Conservation (phyloP, 371 early-diverging fungal species). For the Rhizopus stolonifer region DNA sequence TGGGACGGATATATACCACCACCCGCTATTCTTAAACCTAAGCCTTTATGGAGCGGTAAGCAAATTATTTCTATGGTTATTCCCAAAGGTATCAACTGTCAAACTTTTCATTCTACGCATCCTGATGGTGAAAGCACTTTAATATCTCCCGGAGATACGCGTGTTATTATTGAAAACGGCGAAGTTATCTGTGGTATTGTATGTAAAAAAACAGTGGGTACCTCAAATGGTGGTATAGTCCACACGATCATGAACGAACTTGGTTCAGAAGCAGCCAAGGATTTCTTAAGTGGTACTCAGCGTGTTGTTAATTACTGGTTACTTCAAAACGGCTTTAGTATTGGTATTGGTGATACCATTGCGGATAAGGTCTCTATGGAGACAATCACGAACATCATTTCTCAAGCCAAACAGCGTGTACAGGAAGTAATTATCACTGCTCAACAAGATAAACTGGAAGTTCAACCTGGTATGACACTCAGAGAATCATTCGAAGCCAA, state of each 20-base stretch:
- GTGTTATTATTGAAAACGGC: constrained; percentile 95
- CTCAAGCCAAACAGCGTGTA: constrained; percentile 85
- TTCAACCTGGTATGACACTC: constrained; percentile 97
- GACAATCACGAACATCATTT: constrained; percentile 83
- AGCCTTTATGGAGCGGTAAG: constrained; percentile 98
- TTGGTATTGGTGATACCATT: constrained; percentile 99
- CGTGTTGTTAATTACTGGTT: constrained; percentile 97
- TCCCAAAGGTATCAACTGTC: constrained; percentile 89
- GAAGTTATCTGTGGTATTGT: constrained; percentile 94
- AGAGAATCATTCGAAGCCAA: constrained; percentile 95
- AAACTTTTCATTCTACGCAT: constrained; percentile 77
- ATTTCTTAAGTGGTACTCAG: constrained; percentile 96
- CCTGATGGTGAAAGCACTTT: constrained; percentile 79
- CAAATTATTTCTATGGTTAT: constrained; percentile 95
- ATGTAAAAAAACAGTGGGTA: constrained; percentile 97
- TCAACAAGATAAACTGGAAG: constrained; percentile 84
- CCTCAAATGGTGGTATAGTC: constrained; percentile 90
- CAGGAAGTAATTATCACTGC: constrained; percentile 85
- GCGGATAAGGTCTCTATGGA: constrained; percentile 90
- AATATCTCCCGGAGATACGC: constrained; percentile 90
- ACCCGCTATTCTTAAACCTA: constrained; percentile 95
- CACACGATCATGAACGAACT: constrained; percentile 97
- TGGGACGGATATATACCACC: constrained; percentile 95
- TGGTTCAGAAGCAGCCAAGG: constrained; percentile 88
- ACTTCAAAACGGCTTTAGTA: constrained; percentile 92